Percentiles rank a stretch among this genome's conserved stretches.
These are phyloP conservation scores for Teunomyces lycoperdinae DNA, from an alignment of 805 yeast species.

Conservation along the genomic window DNA sequence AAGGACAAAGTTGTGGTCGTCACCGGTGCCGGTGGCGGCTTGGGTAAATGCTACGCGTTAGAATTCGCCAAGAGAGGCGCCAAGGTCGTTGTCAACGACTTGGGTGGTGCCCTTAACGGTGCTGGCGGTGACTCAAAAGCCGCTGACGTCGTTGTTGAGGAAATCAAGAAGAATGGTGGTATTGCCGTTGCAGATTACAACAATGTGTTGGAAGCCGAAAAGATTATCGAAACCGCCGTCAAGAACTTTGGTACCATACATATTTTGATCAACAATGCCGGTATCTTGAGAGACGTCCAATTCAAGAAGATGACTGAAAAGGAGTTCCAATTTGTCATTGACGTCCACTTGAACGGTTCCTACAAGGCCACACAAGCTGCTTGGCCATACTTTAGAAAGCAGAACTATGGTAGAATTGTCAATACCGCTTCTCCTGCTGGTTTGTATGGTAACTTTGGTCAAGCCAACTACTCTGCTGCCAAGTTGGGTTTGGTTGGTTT, in stretches of 20 bases:
- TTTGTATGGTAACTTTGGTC: conserved; percentile 94
- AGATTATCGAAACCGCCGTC: conserved; percentile 81
- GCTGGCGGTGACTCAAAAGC: conserved; percentile 75
- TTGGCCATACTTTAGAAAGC: conserved; percentile 85
- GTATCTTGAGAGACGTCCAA: conserved; percentile 84
- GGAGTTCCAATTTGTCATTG: conserved; percentile 75
- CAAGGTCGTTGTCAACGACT: conserved; percentile 89
- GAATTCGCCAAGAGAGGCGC: conserved; percentile 91
- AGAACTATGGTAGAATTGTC: conserved; percentile 82
- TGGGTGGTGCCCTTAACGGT: conserved; percentile 82
- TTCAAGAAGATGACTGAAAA: conserved; percentile 82
- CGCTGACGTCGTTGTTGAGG: conserved; percentile 86
- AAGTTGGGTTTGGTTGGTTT: conserved; percentile 87
- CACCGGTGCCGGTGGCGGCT: conserved; percentile 98
- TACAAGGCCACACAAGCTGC: conserved; percentile 83
- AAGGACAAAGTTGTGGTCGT: conserved; percentile 87
- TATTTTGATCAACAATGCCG: conserved; percentile 89
- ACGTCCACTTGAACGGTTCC: conserved; percentile 89
- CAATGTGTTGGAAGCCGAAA: conserved; percentile 81
- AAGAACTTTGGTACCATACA: conserved; percentile 87
- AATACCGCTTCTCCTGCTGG: conserved; percentile 99
- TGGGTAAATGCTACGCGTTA: conserved; percentile 84
- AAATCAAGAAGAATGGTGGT: conserved; percentile 75
- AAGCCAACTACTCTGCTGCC: conserved; percentile 92
- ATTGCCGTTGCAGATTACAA: conserved; percentile 91